Evolutionary conservation across 805 yeast genomes (phyloP), one percentile per base, ranked within the genome.

Genomic region (Kluyveromyces aestuarii): DNA sequence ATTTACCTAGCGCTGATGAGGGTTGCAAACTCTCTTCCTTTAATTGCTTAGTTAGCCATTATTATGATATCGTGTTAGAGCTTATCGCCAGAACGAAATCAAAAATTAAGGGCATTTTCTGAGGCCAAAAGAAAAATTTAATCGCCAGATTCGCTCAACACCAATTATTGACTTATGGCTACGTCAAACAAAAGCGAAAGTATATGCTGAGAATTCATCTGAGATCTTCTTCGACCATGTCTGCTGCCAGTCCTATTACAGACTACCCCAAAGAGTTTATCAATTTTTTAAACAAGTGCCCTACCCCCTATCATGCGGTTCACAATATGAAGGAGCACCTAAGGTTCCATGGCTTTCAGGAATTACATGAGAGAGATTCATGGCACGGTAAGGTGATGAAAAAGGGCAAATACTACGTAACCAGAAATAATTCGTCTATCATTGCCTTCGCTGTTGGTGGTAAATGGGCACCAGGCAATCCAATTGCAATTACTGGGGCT

Each of bases 271-370:
- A 73, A 54, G 87, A 83, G 44, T 87, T 90, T 59, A 71, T 90
- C 44, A 73, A 78, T 41, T 91, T 84, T 61, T 82, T 93, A 52
- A 88, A 88, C 68, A 72, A 75, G 3, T 84, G 96, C 0, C 98
- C 96, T 16, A 83, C 98, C 0, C 98, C 98, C 0, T 91, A 89
- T 65, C 98, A 93, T 66, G 96, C 89, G 0, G 96, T 90, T 8
- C 75, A 77, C 44, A 75, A 77, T 25, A 80, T 82, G 41, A 82
- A 82, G 58, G 55, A 64, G n/a, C 67, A 72, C 45, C 72, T 91
- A 35, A 48, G 62, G 2, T 62, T 66, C 2, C 76, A 79, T n/a
- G 96, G 95, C 0, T 91, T 87, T 62, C 63, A 62, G 10, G 93
- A 85, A 64, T 65, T 93, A 27, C 71, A 77, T 19, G 98, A 91